phyloP scores from a whole-genome alignment of 2,329 filamentous ascomycete species.

The Claviceps purpurea region DNA sequence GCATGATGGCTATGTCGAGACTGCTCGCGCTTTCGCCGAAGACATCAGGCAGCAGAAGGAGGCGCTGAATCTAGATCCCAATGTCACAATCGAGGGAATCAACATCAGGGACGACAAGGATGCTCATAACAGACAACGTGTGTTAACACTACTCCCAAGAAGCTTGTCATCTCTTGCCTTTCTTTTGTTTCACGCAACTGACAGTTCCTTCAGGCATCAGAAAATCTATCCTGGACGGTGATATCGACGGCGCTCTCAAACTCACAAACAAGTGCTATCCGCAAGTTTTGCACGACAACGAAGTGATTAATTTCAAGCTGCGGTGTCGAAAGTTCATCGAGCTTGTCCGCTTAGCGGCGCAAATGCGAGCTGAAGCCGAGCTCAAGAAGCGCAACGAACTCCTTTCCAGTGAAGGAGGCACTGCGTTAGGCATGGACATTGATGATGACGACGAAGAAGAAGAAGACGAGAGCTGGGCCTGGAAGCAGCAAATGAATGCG shows the following conservation, averaged over 20 bases:
- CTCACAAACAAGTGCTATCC: constrained; percentile 69
- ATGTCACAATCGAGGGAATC: constrained; percentile 39
- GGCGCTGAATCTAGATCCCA: constrained; percentile 48
- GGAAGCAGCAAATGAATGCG: constrained; percentile 41
- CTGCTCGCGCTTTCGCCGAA: constrained; percentile 72
- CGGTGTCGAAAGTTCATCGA: constrained; percentile 89
- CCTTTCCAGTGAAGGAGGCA: constrained; percentile 20
- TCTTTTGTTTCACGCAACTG: background rate
- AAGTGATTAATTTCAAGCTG: constrained; percentile 76
- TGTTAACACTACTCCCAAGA: constrained; percentile 14
- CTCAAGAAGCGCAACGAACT: constrained; percentile 31
- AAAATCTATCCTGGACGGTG: constrained; percentile 73
- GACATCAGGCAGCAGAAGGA: constrained; percentile 65
- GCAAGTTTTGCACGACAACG: constrained; percentile 63
- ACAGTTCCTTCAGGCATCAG: constrained; percentile 53
- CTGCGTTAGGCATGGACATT: constrained; percentile 39
- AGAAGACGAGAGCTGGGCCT: constrained; percentile 24
- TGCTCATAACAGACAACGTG: constrained; percentile 75
- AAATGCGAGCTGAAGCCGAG: constrained; percentile 40
- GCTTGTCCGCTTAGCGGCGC: constrained; percentile 68
- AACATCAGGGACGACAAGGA: constrained; percentile 72
- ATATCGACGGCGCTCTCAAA: constrained; percentile 83
- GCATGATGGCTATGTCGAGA: constrained; percentile 92
- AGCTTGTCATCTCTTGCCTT: background rate
- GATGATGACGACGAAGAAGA: constrained; percentile 33